Conservation (phyloP, 2,329 filamentous ascomycete species). For the Xylariaceae sp. region DNA sequence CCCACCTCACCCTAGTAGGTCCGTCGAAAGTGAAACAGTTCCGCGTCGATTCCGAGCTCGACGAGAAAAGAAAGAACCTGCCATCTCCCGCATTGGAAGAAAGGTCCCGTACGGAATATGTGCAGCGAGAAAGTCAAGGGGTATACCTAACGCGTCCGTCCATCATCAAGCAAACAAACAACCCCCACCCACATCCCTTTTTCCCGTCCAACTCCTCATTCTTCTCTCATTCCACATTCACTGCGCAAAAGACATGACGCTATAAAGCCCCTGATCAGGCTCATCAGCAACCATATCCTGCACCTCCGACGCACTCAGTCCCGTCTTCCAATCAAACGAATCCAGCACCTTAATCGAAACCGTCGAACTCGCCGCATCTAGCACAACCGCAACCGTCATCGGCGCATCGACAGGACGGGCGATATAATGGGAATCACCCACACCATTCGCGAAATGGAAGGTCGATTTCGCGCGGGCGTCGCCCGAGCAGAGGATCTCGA, state of each 20-base stretch:
- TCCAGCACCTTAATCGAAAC: constrained; percentile 53
- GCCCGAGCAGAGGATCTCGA: constrained; percentile 63
- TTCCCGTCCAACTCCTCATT: background rate
- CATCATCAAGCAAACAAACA: background rate
- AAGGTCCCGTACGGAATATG: too few relatives aligned
- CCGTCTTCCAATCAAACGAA: constrained; percentile 37
- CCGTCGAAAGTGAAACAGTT: too few relatives aligned
- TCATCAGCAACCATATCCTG: constrained; percentile 29
- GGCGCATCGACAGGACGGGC: constrained; percentile 52
- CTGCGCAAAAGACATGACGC: constrained; percentile 26
- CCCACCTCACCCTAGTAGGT: too few relatives aligned
- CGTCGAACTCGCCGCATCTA: constrained; percentile 46
- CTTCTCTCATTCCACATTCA: background rate
- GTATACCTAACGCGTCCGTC: too few relatives aligned
- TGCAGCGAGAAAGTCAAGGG: too few relatives aligned
- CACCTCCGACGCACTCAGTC: constrained; percentile 37
- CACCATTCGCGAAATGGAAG: constrained; percentile 58
- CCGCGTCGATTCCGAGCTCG: too few relatives aligned
- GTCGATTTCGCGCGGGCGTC: constrained; percentile 65
- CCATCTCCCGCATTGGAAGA: too few relatives aligned
- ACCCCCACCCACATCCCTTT: background rate
- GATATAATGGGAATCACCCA: constrained; percentile 68
- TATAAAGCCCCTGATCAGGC: constrained; percentile 22
- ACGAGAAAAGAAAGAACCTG: too few relatives aligned
- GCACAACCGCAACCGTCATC: constrained; percentile 61